Conservation (phyloP, 768 basidiomycete species). For the Gyrodon lividus region DNA sequence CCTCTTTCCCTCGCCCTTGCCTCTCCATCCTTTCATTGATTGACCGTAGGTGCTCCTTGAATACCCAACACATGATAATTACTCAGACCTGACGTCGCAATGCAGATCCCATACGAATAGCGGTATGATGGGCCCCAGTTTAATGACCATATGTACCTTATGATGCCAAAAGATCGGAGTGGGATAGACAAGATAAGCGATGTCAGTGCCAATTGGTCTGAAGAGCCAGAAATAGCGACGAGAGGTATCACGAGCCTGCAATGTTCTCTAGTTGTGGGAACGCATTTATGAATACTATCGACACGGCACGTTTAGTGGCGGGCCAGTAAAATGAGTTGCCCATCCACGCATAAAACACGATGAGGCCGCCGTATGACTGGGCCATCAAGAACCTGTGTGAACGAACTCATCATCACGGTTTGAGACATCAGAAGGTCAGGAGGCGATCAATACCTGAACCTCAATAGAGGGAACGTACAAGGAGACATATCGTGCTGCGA, state of each 20-base stretch:
- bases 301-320: conserved; percentile 60
- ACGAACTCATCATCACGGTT: conserved; percentile 47
- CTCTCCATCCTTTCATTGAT: conserved; percentile 39
- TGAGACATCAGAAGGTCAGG: background rate
- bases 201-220: background rate
- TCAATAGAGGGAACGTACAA: conserved; percentile 38
- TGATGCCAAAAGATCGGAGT: background rate
- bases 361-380: conserved; percentile 64
- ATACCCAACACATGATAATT: conserved; percentile 48
- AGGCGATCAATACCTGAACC: background rate
- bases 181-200: background rate
- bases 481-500: conserved; percentile 58
- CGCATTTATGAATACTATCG: conserved; percentile 69
- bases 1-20: conserved; percentile 24
- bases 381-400: conserved; percentile 78
- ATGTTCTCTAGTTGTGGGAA: conserved; percentile 81
- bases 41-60: conserved; percentile 40
- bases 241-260: conserved; percentile 66
- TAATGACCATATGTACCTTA: conserved; percentile 60
- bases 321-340: background rate
- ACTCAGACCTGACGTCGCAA: conserved; percentile 48
- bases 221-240: conserved; percentile 2
- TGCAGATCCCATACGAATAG: conserved; percentile 71
- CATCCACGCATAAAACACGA: conserved; percentile 45
- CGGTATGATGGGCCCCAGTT: conserved; percentile 66